Evolutionary conservation across 2,329 filamentous ascomycete species (phyloP), one percentile per base, ranked within the genome.

Genomic region (Paracorniculantispora psalliotae): DNA sequence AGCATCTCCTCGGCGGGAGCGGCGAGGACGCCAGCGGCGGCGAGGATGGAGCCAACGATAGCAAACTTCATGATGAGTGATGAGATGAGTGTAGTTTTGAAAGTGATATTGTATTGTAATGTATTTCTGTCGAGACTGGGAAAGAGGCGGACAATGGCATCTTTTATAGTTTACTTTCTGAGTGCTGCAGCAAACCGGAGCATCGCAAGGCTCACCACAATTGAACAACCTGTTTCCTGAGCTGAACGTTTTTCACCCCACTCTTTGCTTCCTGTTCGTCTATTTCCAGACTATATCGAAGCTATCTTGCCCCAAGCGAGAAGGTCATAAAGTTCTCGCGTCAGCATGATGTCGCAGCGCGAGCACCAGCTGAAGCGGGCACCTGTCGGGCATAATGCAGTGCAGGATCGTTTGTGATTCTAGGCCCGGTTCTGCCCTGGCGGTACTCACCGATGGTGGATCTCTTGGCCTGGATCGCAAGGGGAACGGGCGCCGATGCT

Each of bases 61-160:
- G 54, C 25, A 30, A 61, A 54, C 44, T 61, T 61, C 59, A 61
- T 61, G 33, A 21, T 61, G 53, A 7, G 6, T 6, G 33, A 21
- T 21, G 13, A 39, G 26, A 25, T 8, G 10, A 19, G 8, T 30
- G 35, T 21, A 2, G n/a, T n/a, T n/a, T 35, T 46, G n/a, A 23
- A 12, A 39, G 21, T 17, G 15, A 28, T 10, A 8, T 48, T 21
- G 25, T 47, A 19, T 25, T 56, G n/a, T 12, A 19, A 19, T n/a
- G 5, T 25, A 26, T 9, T 2, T 2, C 9, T 46, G 7, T 5
- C 8, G 3, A 19, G 2, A 13, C 19, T 28, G 1, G 17, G 4
- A 8, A 33, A 12, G 10, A 30, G 15, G 28, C 33, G 30, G 44
- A 7, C 3, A 17, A 2, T 17, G 23, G 19, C 26, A 7, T 6